Base-by-base conservation (phyloP, 2,329 filamentous ascomycete species). In the Calonectria pteridis region DNA sequence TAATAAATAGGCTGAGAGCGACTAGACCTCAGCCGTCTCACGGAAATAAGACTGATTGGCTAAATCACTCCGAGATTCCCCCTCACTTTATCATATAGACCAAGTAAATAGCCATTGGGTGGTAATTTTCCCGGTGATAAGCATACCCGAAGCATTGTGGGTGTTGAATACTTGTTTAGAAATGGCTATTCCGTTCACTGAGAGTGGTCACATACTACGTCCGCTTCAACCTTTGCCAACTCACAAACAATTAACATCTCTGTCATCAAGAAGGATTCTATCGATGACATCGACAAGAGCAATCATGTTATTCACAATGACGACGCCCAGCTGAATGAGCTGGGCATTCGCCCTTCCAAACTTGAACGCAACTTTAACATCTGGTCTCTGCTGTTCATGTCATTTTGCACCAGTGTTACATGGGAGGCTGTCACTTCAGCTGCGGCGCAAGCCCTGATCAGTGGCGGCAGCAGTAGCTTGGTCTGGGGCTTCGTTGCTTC, bases 361-460 rank as follows among this genome's bases (percentile, higher is more conserved):
- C 31, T 72, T 9, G 43, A 72, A 33, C 43, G 70, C 20, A 72
- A 72, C 64, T 68, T 72, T 46, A 72, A 72, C 49, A 63, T 68
- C 10, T 72, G 70, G 64, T 72, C 64, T 4, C 43, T 72, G 14
- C 55, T 72, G 16, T 72, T 68, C 70, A 72, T 72, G 70, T 72
- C 64, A 2, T 72, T 72, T 20, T 72, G 70, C 49, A 72, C 70
- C 26, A 72, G 40, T 13, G 70, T 72, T 28, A 72, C 70, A 20
- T 72, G 70, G 70, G 70, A 72, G 40, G 70, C 64, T 11, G 26
- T 68, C 35, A 26, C 70, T 28, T 64, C 64, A 9, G 43, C 64
- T 3, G 31, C 43, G 2, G 70, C 70, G 4, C 70, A 72, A 16
- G 53, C 55, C 10, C 20, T 72, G 1, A 68, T 26, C 9, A 63